Base-by-base conservation (phyloP, 306 rosid species). In the Trichosanthes cucumerina region DNA sequence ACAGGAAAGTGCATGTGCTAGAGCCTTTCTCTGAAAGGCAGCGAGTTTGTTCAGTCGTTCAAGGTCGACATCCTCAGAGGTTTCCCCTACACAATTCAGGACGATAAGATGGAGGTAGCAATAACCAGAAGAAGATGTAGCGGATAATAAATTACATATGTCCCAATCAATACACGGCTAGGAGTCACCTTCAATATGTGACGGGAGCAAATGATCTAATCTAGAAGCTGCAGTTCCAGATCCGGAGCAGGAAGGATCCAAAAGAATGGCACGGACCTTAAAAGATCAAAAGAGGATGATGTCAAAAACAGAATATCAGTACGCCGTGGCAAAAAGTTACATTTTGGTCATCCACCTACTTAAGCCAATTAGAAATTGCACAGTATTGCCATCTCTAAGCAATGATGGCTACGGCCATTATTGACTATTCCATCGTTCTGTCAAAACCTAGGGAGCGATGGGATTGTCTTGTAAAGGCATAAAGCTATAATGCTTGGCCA, bases 201-300 rank as follows among this genome's bases (percentile, higher is more conserved):
- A 95, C 13, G 98, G 99, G 49, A 95, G 98, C 50, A 95, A 83
- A 86, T 95, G 90, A 77, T 95, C 96, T 63, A 92, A 82, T 87
- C 99, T 88, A 78, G 86, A 84, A 82, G 92, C 84, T 14, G 93
- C 88, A 66, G 96, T 91, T 80, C 98, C 98, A 70, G 98, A 93
- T 44, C 97, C 93, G 64, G 97, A 91, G 89, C 98, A 91, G 60
- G 98, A 89, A 84, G 97, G 98, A 87, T 93, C 98, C 81, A 91
- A 84, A 76, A 92, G 98, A 81, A 94, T 90, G 72, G 95, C 98
- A 14, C 84, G 86, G 57, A 91, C 79, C 98, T 92, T 84, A 31
- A 62, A 36, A 38, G 11, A 23, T 6, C 12, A 75, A 34, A 39
- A 77, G 43, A 11, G 16, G 78, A 28, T 50, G 62, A 74, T 33